phyloP scores from a whole-genome alignment of 2,329 filamentous ascomycete genomes.

The Akanthomyces lecanii region DNA sequence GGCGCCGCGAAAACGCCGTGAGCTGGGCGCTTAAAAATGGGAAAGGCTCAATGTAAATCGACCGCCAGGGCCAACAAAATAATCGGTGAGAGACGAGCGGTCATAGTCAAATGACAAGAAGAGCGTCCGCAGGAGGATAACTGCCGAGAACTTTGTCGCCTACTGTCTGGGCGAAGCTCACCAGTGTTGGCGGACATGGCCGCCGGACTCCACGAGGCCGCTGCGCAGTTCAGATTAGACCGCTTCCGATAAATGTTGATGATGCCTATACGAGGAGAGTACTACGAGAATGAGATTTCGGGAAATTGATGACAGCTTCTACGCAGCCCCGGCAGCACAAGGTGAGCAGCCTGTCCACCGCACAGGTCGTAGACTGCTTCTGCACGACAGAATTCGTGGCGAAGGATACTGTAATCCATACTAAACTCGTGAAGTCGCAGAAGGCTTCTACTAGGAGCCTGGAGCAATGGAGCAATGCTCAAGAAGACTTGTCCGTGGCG shows the following conservation, averaged over 20 bases:
- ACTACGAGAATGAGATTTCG: too few relatives aligned
- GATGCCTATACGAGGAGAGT: too few relatives aligned
- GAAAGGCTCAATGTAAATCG: not conserved
- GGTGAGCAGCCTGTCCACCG: not conserved
- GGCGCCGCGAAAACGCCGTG: not conserved
- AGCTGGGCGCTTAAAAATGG: constrained; percentile 12
- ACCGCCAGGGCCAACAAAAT: not conserved
- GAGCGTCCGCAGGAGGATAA: not conserved
- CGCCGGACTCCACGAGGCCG: not conserved
- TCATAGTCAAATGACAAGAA: not conserved
- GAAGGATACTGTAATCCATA: not conserved
- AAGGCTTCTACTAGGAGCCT: not conserved
- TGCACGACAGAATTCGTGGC: not conserved
- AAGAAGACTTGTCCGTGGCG: not conserved
- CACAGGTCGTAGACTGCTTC: not conserved
- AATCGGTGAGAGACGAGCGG: not conserved
- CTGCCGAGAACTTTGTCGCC: not conserved
- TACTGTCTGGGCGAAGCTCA: not conserved
- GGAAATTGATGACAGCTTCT: too few relatives aligned
- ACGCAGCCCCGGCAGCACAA: too few relatives aligned
- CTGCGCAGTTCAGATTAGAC: not conserved
- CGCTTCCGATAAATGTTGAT: not conserved
- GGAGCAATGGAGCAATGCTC: not conserved
- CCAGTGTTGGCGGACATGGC: not conserved
- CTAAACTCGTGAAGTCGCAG: too few relatives aligned